These are phyloP conservation scores for Apophysomyces elegans DNA, from an alignment of 371 early-diverging fungal genomes.

Conservation along the genomic window DNA sequence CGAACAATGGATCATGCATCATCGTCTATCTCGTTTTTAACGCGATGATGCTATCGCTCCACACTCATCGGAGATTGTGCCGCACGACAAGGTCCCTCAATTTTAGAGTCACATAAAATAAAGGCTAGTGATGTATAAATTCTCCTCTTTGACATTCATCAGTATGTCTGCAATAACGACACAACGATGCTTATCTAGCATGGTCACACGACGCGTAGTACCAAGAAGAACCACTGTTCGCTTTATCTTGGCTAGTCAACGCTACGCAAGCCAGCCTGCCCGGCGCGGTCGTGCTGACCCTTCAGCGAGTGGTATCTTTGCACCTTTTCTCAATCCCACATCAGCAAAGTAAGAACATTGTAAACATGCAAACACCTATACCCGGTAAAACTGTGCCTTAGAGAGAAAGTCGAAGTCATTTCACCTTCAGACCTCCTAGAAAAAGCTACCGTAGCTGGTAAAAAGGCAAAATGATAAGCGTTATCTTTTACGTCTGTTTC, in stretches of 20 bases:
- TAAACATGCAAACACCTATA: too few relatives aligned
- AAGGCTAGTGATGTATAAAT: not conserved
- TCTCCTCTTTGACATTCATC: not conserved
- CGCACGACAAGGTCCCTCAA: not conserved
- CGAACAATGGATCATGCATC: too few relatives aligned
- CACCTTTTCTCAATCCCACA: not conserved
- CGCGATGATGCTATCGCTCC: too few relatives aligned
- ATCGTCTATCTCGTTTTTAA: too few relatives aligned
- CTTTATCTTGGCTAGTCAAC: not conserved
- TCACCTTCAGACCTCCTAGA: not conserved
- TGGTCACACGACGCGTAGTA: not conserved
- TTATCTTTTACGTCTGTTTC: not conserved
- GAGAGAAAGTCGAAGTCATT: not conserved
- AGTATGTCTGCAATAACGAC: not conserved
- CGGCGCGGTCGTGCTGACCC: slow-evolving; percentile 4
- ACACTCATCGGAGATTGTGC: not conserved
- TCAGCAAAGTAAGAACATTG: not conserved
- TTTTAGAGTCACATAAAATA: slow-evolving; percentile 1
- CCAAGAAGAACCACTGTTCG: not conserved
- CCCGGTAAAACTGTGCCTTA: not conserved
- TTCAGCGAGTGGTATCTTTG: not conserved
- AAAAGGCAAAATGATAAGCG: not conserved
- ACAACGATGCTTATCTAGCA: not conserved
- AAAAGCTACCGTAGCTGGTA: not conserved
- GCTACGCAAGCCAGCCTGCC: not conserved